phyloP scores from a whole-genome alignment of 2,329 filamentous ascomycete species.

The Penicillium frequentans region DNA sequence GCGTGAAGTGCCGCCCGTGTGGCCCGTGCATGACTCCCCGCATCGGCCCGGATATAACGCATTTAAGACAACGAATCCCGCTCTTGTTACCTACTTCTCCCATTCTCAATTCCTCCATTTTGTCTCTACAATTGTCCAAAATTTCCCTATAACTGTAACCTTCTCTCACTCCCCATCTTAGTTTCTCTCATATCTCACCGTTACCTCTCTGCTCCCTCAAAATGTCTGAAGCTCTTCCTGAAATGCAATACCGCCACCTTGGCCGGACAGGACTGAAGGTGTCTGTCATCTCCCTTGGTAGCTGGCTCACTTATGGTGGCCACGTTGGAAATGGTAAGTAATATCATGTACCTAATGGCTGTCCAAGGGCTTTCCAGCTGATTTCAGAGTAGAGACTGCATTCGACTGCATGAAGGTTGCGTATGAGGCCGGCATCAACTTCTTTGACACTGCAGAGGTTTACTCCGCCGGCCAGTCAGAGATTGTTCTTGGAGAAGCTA shows the following conservation, averaged over 20 bases:
- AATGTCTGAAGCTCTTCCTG: slow-evolving; percentile 23
- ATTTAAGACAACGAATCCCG: neutral
- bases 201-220: neutral
- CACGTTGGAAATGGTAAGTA: slow-evolving; percentile 64
- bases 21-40: slow-evolving; percentile 9
- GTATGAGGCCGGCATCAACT: slow-evolving; percentile 59
- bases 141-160: too few species aligned
- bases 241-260: slow-evolving; percentile 63
- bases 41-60: slow-evolving; percentile 6
- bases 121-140: neutral
- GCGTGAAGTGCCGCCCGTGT: neutral
- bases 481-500: slow-evolving; percentile 56
- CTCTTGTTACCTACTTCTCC: neutral
- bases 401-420: slow-evolving; percentile 52
- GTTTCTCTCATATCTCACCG: too few species aligned
- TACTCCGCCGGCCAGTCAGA: slow-evolving; percentile 57
- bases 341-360: too few species aligned
- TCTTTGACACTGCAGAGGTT: slow-evolving; percentile 56
- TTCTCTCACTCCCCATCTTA: too few species aligned
- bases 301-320: slow-evolving; percentile 68
- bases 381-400: slow-evolving; percentile 25
- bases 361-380: neutral
- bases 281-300: slow-evolving; percentile 67
- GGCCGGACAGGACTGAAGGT: slow-evolving; percentile 72
- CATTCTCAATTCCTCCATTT: too few species aligned